Conservation (phyloP, 1,139 yeast genomes). For the Yamadazyma songkhlaensis region DNA sequence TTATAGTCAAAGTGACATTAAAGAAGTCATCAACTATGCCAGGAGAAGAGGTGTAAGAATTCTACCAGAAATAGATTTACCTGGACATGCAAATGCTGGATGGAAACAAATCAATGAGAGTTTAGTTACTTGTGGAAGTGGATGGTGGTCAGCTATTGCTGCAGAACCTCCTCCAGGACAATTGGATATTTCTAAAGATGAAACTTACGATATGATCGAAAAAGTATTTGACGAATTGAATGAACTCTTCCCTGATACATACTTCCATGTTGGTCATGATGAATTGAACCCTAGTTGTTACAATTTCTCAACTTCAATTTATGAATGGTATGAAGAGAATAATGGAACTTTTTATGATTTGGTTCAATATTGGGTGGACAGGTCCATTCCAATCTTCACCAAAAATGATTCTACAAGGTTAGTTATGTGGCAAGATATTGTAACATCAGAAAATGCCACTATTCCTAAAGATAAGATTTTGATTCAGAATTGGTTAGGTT, state of each 20-base stretch:
- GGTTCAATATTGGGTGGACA: slow-evolving; percentile 39
- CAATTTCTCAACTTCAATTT: slow-evolving; percentile 21
- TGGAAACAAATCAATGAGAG: slow-evolving; percentile 36
- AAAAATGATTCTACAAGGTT: slow-evolving; percentile 22
- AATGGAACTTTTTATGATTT: slow-evolving; percentile 23
- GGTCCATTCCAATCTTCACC: slow-evolving; percentile 33
- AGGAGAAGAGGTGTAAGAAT: slow-evolving; percentile 39
- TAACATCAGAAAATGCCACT: slow-evolving; percentile 27
- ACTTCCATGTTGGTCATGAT: slow-evolving; percentile 48
- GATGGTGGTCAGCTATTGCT: slow-evolving; percentile 34
- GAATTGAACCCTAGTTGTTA: slow-evolving; percentile 40
- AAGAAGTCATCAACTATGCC: slow-evolving; percentile 34
- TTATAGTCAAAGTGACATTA: slow-evolving; percentile 32
- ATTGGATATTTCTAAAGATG: slow-evolving; percentile 34
- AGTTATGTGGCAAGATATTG: slow-evolving; percentile 50
- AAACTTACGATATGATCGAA: slow-evolving; percentile 33
- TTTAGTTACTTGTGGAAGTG: slow-evolving; percentile 33
- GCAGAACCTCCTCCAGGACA: slow-evolving; percentile 51
- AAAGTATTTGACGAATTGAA: slow-evolving; percentile 38
- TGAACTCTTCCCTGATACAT: slow-evolving; percentile 31
- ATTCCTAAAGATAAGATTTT: slow-evolving; percentile 19
- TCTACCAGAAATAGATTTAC: slow-evolving; percentile 48
- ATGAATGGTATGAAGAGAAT: slow-evolving; percentile 13
- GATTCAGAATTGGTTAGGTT: slow-evolving; percentile 42
- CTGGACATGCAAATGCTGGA: slow-evolving; percentile 49